These are phyloP conservation scores for Alternaria infectoria DNA, from an alignment of 2,329 filamentous ascomycete genomes.

Conservation along the genomic window DNA sequence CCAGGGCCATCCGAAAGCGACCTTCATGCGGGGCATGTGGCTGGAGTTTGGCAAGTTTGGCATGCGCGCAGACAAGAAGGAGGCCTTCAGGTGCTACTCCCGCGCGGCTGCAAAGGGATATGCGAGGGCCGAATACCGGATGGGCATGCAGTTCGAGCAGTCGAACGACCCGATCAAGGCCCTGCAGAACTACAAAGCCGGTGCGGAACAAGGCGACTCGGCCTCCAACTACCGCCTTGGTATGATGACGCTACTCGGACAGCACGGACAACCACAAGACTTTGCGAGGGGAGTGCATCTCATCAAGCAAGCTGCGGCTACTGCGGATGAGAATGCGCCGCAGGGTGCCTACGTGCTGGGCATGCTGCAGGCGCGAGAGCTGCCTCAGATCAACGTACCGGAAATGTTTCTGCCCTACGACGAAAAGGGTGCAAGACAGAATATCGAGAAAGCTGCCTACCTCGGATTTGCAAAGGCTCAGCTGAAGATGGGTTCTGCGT, in stretches of 20 bases:
- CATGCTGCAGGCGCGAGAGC: constrained; percentile 88
- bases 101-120: constrained; percentile 86
- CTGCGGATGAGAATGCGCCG: constrained; percentile 92
- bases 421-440: constrained; percentile 75
- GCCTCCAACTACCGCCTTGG: constrained; percentile 86
- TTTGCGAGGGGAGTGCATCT: constrained; percentile 78
- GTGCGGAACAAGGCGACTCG: constrained; percentile 81
- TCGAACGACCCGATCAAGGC: constrained; percentile 92
- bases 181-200: constrained; percentile 85
- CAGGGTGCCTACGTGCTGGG: constrained; percentile 95
- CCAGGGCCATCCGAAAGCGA: constrained; percentile 89
- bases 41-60: constrained; percentile 97
- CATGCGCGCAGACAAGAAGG: constrained; percentile 87
- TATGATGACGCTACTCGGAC: constrained; percentile 96
- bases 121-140: constrained; percentile 88
- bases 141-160: constrained; percentile 97
- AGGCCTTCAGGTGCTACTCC: constrained; percentile 87
- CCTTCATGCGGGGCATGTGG: constrained; percentile 97
- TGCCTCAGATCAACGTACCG: constrained; percentile 88
- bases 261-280: constrained; percentile 88
- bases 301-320: constrained; percentile 81
- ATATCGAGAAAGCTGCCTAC: constrained; percentile 96
- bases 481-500: constrained; percentile 94
- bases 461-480: constrained; percentile 96
- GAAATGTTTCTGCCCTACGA: constrained; percentile 73